A percentile compares a stretch with the other conserved stretches of the same genome.
phyloP scores from a whole-genome alignment of 108 stramenopile genomes.

The Nitzschia sp. region DNA sequence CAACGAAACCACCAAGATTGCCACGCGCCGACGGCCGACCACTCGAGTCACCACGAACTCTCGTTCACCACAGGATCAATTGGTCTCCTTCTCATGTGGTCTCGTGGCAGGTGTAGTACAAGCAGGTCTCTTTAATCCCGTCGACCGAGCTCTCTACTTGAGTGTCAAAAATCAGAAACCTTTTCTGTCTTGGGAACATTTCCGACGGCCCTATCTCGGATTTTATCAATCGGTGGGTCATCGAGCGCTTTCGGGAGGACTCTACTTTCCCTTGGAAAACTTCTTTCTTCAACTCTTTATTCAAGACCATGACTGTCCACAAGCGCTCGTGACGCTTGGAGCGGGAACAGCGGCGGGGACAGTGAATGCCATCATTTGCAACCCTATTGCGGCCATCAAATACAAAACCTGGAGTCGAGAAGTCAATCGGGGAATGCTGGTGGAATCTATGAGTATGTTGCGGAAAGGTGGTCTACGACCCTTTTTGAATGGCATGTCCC shows the following conservation, averaged over 20 bases:
- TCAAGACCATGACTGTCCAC: neutral
- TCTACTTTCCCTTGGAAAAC: conserved; percentile 49
- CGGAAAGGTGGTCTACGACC: conserved; percentile 44
- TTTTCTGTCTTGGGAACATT: conserved; percentile 43
- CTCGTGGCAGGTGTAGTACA: conserved; percentile 45
- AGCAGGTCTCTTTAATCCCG: conserved; percentile 58
- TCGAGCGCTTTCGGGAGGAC: conserved; percentile 44
- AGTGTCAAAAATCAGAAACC: conserved; percentile 38
- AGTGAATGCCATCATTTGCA: conserved; percentile 46
- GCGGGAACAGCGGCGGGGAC: conserved; percentile 55
- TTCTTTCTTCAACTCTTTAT: conserved; percentile 31
- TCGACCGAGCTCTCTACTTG: conserved; percentile 53
- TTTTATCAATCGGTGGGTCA: conserved; percentile 56
- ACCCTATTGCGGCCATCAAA: conserved; percentile 51
- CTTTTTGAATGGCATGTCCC: conserved; percentile 43
- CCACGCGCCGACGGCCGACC: too few relatives aligned
- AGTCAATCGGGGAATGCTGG: conserved; percentile 34
- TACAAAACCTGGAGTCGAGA: conserved; percentile 52
- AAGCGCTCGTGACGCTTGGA: conserved; percentile 36
- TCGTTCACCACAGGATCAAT: neutral
- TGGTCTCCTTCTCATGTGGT: conserved; percentile 40
- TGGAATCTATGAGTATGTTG: conserved; percentile 46
- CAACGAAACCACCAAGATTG: too few relatives aligned
- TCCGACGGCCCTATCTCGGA: conserved; percentile 41
- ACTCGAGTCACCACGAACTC: too few relatives aligned